Evolutionary conservation across 768 basidiomycete species (phyloP), one percentile per base, ranked within the genome.

Genomic region (Aureoboletus auriporus): DNA sequence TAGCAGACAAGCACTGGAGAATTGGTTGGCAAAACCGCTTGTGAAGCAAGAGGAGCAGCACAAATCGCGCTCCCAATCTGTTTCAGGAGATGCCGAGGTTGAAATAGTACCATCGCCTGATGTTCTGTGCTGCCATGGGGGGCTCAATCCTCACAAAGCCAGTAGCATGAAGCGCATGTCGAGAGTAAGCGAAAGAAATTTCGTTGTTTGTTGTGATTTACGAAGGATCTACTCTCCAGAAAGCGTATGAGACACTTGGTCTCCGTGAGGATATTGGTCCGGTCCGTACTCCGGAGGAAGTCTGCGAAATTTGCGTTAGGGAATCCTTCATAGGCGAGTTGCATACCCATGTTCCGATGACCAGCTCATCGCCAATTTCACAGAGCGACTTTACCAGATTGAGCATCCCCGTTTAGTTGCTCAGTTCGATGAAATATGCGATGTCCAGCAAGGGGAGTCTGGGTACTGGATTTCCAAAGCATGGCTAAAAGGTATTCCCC

Each of bases 401-500:
- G 75, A 84, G 53, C 89, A 92, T 62, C 82, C 84, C 23, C 73
- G 69, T 38, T 62, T 75, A n/a, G 80, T 87, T 0, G 64, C 71
- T 26, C 64, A 71, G 46, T 85, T 89, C 48, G 82, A 89, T 40
- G 71, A 75, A 5, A 61, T 80, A 6, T 71, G 72, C 34, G 69
- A 74, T 26, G 66, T 72, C 9, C 67, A 68, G 5, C 68, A 69
- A 11, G 76, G 77, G 47, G 63, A 66, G 13, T 52, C 55, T 13
- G 77, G 78, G 7, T 83, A 75, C 61, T 89, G 84, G 83, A 79
- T 92, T 58, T 92, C 90, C 0, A 89, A 84, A 60, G 63, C 68
- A 6, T 93, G 91, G 91, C 63, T 86, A 4, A 85, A 76, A 77
- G 89, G 89, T 86, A 49, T 38, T 53, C 33, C 46, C 31, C 20